Evolutionary conservation across 148 eudicot genomes (phyloP).

Genomic region (Vaccinium myrtillus): DNA sequence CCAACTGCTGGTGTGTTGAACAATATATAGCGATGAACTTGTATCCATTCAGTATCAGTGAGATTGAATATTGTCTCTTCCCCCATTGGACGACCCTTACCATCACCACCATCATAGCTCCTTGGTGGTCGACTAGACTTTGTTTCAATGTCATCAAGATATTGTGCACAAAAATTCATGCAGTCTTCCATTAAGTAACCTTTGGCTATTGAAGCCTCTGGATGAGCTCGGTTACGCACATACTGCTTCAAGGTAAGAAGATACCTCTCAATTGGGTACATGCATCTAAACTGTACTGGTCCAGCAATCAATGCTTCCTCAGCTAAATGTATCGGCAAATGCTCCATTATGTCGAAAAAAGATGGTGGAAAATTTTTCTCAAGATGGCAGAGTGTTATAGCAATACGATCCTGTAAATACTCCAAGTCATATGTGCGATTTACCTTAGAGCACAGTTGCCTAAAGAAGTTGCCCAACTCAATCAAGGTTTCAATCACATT

Average conservation of each 20-base stretch:
- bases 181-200: conserved; percentile 15
- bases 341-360: conserved; percentile 23
- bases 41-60: too few species aligned
- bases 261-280: conserved; percentile 22
- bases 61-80: too few species aligned
- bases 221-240: conserved; percentile 19
- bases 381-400: conserved; percentile 18
- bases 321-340: conserved; percentile 19
- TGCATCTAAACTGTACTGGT: conserved; percentile 15
- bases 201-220: conserved; percentile 26
- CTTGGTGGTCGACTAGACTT: background rate
- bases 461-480: too few species aligned
- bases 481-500: too few species aligned
- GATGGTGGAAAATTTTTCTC: conserved; percentile 22
- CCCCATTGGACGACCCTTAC: background rate
- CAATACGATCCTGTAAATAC: too few species aligned
- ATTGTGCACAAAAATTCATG: conserved; percentile 20
- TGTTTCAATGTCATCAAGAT: conserved; percentile 6
- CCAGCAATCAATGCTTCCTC: conserved; percentile 16
- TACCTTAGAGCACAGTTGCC: too few species aligned
- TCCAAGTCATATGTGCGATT: too few species aligned
- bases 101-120: background rate
- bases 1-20: too few species aligned
- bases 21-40: too few species aligned
- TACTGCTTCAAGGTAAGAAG: conserved; percentile 19